phyloP scores from a whole-genome alignment of 2,329 filamentous ascomycete genomes.

The Exophiala sp. region DNA sequence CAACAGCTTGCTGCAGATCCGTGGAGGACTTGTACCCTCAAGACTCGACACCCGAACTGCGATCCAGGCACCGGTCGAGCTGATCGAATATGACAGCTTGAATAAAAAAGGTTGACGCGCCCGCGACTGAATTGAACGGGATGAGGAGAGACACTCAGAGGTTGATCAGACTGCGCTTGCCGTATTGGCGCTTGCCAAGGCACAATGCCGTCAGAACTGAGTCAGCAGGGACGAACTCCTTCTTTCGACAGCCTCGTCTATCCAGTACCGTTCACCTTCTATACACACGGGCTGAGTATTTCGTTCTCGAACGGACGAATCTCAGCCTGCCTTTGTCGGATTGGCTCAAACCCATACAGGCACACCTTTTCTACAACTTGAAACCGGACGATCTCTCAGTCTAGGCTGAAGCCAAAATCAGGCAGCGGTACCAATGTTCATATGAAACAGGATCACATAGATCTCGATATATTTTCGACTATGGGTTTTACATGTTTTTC shows the following conservation, averaged over 20 bases:
- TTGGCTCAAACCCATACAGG: too few relatives aligned
- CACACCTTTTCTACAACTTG: neutral
- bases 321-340: too few relatives aligned
- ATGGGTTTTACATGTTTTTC: neutral
- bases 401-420: too few relatives aligned
- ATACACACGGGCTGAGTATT: too few relatives aligned
- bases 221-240: too few relatives aligned
- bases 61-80: neutral
- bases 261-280: too few relatives aligned
- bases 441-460: too few relatives aligned
- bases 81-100: neutral
- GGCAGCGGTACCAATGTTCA: too few relatives aligned
- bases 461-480: neutral
- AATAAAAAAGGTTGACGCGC: constrained; percentile 10
- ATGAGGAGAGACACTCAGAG: neutral
- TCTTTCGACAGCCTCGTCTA: too few relatives aligned
- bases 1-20: constrained; percentile 8
- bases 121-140: neutral
- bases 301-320: too few relatives aligned
- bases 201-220: neutral
- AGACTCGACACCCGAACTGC: constrained; percentile 6
- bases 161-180: neutral
- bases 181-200: neutral
- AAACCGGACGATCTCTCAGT: neutral
- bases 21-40: constrained; percentile 1